Evolutionary conservation across 106 monocot genomes (phyloP).

Genomic region (Dendrobium catenatum): DNA sequence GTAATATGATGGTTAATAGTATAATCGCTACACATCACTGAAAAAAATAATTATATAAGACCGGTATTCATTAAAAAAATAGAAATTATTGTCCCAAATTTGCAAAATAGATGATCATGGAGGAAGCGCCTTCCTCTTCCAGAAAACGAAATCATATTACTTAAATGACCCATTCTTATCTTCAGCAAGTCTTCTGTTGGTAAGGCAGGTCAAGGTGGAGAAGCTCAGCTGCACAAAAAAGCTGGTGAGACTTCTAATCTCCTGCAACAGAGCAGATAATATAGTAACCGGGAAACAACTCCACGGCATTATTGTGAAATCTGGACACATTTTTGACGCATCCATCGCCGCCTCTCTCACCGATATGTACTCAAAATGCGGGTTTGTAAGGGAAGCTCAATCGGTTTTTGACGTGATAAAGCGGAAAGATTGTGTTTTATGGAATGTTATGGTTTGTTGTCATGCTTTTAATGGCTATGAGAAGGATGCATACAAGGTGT

Average conservation of each 20-base stretch:
- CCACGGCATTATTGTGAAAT: constrained; percentile 29
- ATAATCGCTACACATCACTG: too few relatives aligned
- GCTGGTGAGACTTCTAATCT: neutral
- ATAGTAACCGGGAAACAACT: constrained; percentile 13
- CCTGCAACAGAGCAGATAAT: neutral
- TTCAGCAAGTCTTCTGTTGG: too few relatives aligned
- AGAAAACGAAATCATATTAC: too few relatives aligned
- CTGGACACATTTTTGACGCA: constrained; percentile 17
- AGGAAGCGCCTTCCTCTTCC: too few relatives aligned
- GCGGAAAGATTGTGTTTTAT: constrained; percentile 31
- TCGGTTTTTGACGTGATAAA: constrained; percentile 31
- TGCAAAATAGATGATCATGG: too few relatives aligned
- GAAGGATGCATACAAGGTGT: constrained; percentile 23
- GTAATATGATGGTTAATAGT: too few relatives aligned
- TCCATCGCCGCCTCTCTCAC: constrained; percentile 26
- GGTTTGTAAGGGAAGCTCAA: constrained; percentile 17
- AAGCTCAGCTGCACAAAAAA: neutral
- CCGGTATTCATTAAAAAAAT: too few relatives aligned
- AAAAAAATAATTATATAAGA: too few relatives aligned
- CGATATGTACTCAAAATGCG: constrained; percentile 36
- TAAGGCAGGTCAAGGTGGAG: neutral
- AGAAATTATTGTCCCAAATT: too few relatives aligned
- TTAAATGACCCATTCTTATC: too few relatives aligned
- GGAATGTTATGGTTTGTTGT: constrained; percentile 54
- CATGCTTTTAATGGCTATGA: constrained; percentile 25